Evolutionary conservation across 2,329 filamentous ascomycete genomes (phyloP).

Genomic region (Colletotrichum simmondsii): DNA sequence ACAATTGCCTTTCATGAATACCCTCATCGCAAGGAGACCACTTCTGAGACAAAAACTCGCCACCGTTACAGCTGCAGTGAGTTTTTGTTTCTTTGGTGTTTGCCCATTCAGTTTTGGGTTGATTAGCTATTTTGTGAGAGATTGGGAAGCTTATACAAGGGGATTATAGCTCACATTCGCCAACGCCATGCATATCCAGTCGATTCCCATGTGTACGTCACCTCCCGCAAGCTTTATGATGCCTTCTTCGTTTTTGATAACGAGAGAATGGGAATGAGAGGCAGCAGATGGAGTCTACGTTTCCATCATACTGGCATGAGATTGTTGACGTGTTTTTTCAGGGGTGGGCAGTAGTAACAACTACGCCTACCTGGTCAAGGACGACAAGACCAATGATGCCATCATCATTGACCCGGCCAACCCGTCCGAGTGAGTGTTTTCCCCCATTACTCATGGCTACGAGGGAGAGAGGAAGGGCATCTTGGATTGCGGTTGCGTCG

Average conservation of each 20-base stretch:
- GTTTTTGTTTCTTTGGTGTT: conserved; percentile 23
- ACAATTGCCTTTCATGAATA: conserved; percentile 51
- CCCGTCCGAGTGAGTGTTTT: conserved; percentile 73
- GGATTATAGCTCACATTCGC: conserved; percentile 42
- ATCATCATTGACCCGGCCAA: conserved; percentile 85
- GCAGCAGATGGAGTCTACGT: background rate
- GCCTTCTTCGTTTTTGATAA: background rate
- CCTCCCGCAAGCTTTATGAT: background rate
- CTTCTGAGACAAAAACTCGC: conserved; percentile 45
- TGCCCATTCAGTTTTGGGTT: background rate
- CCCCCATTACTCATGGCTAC: too few relatives aligned
- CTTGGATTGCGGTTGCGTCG: too few relatives aligned
- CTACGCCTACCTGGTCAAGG: conserved; percentile 85
- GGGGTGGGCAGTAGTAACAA: conserved; percentile 84
- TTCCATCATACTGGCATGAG: background rate
- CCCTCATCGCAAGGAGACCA: conserved; percentile 49
- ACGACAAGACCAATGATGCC: conserved; percentile 81
- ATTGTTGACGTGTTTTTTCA: conserved; percentile 47
- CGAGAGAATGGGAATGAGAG: background rate
- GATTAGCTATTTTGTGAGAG: background rate
- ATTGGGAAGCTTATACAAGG: conserved; percentile 36
- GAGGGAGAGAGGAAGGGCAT: too few relatives aligned
- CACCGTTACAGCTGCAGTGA: conserved; percentile 42
- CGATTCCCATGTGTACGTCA: conserved; percentile 86
- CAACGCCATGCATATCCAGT: conserved; percentile 84